phyloP scores from a whole-genome alignment of 2,329 filamentous ascomycete species.

The Colletotrichum endophyticum region DNA sequence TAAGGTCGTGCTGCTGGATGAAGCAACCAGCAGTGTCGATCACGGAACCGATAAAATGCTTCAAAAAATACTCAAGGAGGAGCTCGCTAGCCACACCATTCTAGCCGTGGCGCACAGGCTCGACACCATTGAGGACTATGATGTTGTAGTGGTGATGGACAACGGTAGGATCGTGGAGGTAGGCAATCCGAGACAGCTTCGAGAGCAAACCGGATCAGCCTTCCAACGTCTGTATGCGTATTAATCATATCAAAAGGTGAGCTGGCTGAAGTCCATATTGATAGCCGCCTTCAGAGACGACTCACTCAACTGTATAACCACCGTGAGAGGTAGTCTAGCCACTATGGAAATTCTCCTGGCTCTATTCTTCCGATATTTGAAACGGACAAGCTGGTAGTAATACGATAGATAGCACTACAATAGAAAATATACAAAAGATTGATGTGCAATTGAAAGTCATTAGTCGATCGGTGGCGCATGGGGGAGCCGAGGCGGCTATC shows the following conservation, averaged over 20 bases:
- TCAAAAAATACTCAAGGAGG: conserved; percentile 20
- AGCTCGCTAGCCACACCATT: conserved; percentile 18
- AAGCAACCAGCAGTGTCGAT: conserved; percentile 36
- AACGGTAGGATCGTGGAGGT: background rate
- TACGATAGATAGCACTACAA: too few relatives aligned
- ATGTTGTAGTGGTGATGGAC: background rate
- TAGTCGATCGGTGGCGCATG: too few relatives aligned
- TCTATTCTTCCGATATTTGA: too few relatives aligned
- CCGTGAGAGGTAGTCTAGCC: too few relatives aligned
- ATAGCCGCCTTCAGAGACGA: background rate
- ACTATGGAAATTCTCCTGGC: too few relatives aligned
- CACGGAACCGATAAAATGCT: conserved; percentile 28
- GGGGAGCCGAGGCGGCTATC: too few relatives aligned
- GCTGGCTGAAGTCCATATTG: too few relatives aligned
- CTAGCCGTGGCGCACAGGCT: conserved; percentile 30
- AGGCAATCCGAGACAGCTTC: background rate
- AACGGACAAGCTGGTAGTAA: too few relatives aligned
- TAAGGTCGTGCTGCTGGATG: conserved; percentile 36
- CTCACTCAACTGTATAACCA: background rate
- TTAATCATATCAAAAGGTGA: background rate
- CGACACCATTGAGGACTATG: conserved; percentile 7
- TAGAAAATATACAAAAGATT: too few relatives aligned
- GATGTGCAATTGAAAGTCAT: too few relatives aligned
- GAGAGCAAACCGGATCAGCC: background rate
- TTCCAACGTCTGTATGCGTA: background rate